Evolutionary conservation across 23 red algal genomes (phyloP).

Genomic region (Gracilaria gracilis): DNA sequence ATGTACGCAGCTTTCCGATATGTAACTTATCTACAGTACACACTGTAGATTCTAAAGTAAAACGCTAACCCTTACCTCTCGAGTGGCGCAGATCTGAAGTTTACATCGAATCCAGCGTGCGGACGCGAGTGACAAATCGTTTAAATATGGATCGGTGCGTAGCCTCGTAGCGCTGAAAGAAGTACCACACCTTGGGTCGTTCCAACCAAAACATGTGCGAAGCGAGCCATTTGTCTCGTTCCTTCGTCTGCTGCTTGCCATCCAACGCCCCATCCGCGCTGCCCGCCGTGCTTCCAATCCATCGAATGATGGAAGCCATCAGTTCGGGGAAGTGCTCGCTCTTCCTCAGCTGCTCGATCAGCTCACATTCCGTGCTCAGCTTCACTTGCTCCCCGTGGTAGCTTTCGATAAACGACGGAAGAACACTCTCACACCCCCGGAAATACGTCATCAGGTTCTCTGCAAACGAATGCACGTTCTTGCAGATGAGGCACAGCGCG

Average conservation of each 20-base stretch:
- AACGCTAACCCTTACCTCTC: no score
- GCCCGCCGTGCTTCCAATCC: constrained; percentile 14
- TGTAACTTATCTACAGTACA: no score
- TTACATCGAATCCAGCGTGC: constrained; percentile 14
- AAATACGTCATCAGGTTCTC: constrained; percentile 27
- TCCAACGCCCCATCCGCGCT: not conserved
- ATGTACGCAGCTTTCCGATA: no score
- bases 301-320: constrained; percentile 33
- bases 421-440: constrained; percentile 11
- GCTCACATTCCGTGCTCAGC: not conserved
- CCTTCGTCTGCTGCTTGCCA: not conserved
- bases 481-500: constrained; percentile 53
- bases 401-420: constrained; percentile 41
- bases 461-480: constrained; percentile 55
- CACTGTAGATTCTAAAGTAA: no score
- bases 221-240: constrained; percentile 37
- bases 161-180: constrained; percentile 26
- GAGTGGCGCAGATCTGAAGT: not conserved
- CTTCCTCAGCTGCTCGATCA: constrained; percentile 26
- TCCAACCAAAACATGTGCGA: constrained; percentile 58
- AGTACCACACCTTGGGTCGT: constrained; percentile 32
- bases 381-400: constrained; percentile 45
- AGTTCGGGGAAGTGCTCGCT: constrained; percentile 42
- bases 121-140: constrained; percentile 28
- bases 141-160: constrained; percentile 32